Percentiles rank a stretch among this genome's conserved stretches.
These are phyloP conservation scores for Volvox africanus DNA, from an alignment of 139 green algal genomes.

Conservation along the genomic window DNA sequence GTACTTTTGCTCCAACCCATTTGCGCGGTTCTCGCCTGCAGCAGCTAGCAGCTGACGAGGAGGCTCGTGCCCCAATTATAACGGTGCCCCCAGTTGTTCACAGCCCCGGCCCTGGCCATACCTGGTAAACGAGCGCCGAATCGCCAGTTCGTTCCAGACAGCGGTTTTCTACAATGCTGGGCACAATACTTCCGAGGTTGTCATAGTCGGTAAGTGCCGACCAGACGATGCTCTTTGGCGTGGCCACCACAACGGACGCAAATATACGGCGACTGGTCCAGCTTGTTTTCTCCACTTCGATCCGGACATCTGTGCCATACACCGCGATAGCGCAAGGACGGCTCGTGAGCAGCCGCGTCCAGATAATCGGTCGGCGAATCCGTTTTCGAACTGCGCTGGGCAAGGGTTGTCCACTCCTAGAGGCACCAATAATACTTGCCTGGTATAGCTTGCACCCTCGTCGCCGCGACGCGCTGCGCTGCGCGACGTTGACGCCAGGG, in stretches of 20 bases:
- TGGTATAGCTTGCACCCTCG: background rate
- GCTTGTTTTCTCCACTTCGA: conserved; percentile 67
- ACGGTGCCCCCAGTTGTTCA: no score
- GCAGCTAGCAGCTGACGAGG: no score
- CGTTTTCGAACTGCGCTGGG: no score
- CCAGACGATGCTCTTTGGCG: conserved; percentile 74
- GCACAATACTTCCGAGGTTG: conserved; percentile 79
- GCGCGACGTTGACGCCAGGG: background rate
- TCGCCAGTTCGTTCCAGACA: conserved; percentile 67
- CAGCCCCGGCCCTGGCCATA: background rate
- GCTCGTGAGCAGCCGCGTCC: background rate
- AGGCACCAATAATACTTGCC: background rate
- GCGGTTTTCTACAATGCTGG: conserved; percentile 80
- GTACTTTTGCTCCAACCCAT: no score
- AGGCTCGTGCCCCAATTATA: no score
- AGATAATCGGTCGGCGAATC: no score
- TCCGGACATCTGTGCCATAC: conserved; percentile 38
- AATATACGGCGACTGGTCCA: conserved; percentile 74
- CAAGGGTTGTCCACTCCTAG: no score
- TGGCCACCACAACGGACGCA: conserved; percentile 67
- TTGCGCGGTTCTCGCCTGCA: no score
- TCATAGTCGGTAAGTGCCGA: conserved; percentile 83
- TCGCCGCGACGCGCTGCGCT: background rate
- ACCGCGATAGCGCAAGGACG: background rate
- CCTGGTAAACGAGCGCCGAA: conserved; percentile 65